Conservation (phyloP, 192 early-diverging fungal genomes). For the Backusella parvicylindrica region DNA sequence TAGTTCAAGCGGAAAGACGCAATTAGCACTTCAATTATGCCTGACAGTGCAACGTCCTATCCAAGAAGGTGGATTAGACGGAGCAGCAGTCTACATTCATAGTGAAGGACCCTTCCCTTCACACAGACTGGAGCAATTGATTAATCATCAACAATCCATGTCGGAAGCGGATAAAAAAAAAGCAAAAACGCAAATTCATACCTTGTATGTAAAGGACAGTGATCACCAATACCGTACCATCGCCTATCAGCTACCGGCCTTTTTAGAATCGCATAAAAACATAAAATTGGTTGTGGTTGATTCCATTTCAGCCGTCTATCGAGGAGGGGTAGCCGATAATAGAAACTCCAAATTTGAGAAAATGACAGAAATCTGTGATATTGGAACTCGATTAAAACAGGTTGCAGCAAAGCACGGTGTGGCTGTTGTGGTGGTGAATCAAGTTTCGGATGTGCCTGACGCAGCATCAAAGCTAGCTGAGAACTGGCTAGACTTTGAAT, state of each 20-base stretch:
- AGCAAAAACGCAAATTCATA: slow-evolving; percentile 45
- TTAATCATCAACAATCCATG: slow-evolving; percentile 6
- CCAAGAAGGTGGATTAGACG: slow-evolving; percentile 49
- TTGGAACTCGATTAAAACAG: slow-evolving; percentile 60
- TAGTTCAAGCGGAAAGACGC: slow-evolving; percentile 84
- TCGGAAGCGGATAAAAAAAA: background rate
- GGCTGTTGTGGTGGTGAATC: slow-evolving; percentile 79
- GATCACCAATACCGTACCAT: slow-evolving; percentile 73
- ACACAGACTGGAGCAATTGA: slow-evolving; percentile 53
- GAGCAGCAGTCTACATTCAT: slow-evolving; percentile 59
- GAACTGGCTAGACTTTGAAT: slow-evolving; percentile 24
- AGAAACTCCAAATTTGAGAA: slow-evolving; percentile 29
- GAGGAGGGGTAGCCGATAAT: slow-evolving; percentile 42
- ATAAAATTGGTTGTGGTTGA: slow-evolving; percentile 83
- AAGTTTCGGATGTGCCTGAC: slow-evolving; percentile 61
- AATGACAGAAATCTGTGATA: slow-evolving; percentile 49
- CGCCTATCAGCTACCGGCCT: slow-evolving; percentile 66
- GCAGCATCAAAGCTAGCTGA: slow-evolving; percentile 4
- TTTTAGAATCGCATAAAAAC: slow-evolving; percentile 43
- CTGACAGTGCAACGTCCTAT: slow-evolving; percentile 68
- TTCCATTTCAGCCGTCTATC: slow-evolving; percentile 78
- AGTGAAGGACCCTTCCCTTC: slow-evolving; percentile 74
- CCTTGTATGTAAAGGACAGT: slow-evolving; percentile 62
- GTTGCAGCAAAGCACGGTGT: slow-evolving; percentile 59
- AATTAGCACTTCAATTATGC: slow-evolving; percentile 79